A percentile compares a stretch with the other conserved stretches of the same genome.
Conservation (phyloP, 257 asterid genomes). For the Phtheirospermum japonicum region DNA sequence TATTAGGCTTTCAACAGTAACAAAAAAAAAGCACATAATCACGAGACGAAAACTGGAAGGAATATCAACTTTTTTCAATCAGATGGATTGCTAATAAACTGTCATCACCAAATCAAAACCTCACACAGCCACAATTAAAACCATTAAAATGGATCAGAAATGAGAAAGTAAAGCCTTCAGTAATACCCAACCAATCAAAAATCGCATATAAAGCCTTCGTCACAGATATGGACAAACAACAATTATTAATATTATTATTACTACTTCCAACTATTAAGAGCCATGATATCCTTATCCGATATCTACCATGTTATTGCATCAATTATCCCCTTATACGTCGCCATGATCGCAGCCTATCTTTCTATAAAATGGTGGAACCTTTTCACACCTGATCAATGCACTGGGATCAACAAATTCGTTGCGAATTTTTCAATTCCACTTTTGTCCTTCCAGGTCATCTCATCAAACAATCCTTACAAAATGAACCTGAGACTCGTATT, state of each 20-base stretch:
- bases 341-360: conserved; percentile 62
- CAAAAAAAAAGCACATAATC: conserved; percentile 38
- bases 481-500: conserved; percentile 66
- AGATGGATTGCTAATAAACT: too few relatives aligned
- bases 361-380: conserved; percentile 71
- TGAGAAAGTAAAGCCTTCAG: conserved; percentile 14
- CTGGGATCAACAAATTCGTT: conserved; percentile 86
- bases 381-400: conserved; percentile 74
- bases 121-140: conserved; percentile 18
- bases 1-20: conserved; percentile 32
- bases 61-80: conserved; percentile 33
- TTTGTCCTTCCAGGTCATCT: conserved; percentile 70
- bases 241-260: conserved; percentile 14
- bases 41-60: conserved; percentile 41
- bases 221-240: conserved; percentile 28
- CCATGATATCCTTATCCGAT: conserved; percentile 60
- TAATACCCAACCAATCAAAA: conserved; percentile 37
- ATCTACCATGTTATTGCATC: conserved; percentile 61
- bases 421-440: conserved; percentile 83
- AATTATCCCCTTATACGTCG: conserved; percentile 68
- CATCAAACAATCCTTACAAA: conserved; percentile 67
- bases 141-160: conserved; percentile 20
- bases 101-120: conserved; percentile 16
- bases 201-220: conserved; percentile 41
- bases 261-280: conserved; percentile 26